Evolutionary conservation across 345 rosid genomes (phyloP), one percentile per base, ranked within the genome.

Genomic region (Noccaea caerulescens): DNA sequence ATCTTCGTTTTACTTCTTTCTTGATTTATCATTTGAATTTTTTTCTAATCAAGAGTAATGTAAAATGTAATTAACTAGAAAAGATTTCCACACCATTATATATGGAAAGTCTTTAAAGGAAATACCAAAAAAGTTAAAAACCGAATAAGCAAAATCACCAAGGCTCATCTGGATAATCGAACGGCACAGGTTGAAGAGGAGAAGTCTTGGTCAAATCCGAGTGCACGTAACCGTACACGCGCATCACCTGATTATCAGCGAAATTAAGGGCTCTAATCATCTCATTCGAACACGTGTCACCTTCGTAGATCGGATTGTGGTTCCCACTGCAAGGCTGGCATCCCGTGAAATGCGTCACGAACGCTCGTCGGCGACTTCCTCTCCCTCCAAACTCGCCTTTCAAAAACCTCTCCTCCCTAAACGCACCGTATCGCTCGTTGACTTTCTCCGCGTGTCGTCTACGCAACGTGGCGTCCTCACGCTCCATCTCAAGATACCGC

Each of bases 241-340:
- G 63, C 56, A 94, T 78, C 64, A 94, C 95, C 76, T 94, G 99
- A 80, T 91, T 91, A 77, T 91, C 98, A 1, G 95, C 99, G 27
- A 89, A 94, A 65, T 91, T 91, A 74, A 94, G 72, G 5, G 98
- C 92, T 80, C 81, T 82, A 13, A 83, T 80, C 96, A 94, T 91
- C 76, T 82, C 88, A n/a, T 78, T 58, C 91, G 89, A 84, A 60
- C 99, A 94, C 49, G 85, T 75, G 72, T 89, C 87, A 7, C 88
- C 92, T 4, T 76, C 69, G 42, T 94, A 94, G 69, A 70, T 80
- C 64, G 49, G 80, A 64, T 87, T 87, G 63, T 85, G 92, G 67
- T 84, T 79, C 41, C 99, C 99, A 62, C 88, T 89, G 42, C 99
- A 91, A 1, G 96, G 97, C 67, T 94, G 96, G 23, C 99, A 94